phyloP scores from a whole-genome alignment of 2,329 filamentous ascomycete genomes.

The Aureobasidium musti region DNA sequence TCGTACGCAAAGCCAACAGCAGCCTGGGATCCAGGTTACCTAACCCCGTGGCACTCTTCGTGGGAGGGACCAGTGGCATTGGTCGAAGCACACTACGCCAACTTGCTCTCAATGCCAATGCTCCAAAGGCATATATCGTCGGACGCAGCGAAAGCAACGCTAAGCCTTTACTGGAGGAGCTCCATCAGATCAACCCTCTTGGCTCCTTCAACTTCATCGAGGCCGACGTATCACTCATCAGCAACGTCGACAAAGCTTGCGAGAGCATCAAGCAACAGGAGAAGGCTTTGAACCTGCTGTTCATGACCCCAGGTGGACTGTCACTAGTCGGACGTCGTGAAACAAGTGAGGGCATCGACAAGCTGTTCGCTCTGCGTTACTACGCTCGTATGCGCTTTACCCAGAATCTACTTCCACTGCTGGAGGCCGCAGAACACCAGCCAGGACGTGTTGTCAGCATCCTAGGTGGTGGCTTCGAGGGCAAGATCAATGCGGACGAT shows the following conservation, averaged over 20 bases:
- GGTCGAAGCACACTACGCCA: slow-evolving; percentile 30
- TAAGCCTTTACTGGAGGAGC: neutral
- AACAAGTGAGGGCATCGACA: slow-evolving; percentile 43
- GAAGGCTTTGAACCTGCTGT: slow-evolving; percentile 54
- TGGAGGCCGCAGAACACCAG: slow-evolving; percentile 32
- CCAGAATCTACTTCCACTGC: slow-evolving; percentile 43
- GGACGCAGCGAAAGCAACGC: slow-evolving; percentile 30
- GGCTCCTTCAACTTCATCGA: slow-evolving; percentile 48
- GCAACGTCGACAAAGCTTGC: slow-evolving; percentile 54
- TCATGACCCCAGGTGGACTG: slow-evolving; percentile 49
- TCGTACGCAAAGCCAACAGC: slow-evolving; percentile 11
- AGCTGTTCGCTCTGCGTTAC: slow-evolving; percentile 38
- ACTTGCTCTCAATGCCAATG: slow-evolving; percentile 28
- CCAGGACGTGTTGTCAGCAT: slow-evolving; percentile 38
- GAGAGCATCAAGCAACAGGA: slow-evolving; percentile 53
- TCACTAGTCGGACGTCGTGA: slow-evolving; percentile 31
- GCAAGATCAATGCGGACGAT: slow-evolving; percentile 35
- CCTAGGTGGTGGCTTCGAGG: slow-evolving; percentile 35
- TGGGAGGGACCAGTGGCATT: slow-evolving; percentile 34
- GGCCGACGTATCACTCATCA: slow-evolving; percentile 51
- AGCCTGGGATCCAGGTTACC: slow-evolving; percentile 3
- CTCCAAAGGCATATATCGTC: slow-evolving; percentile 32
- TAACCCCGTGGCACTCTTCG: slow-evolving; percentile 29
- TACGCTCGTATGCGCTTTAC: slow-evolving; percentile 46
- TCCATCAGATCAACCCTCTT: neutral